Base-by-base conservation (phyloP, 1,139 yeast species). In the Lodderomyces theae region DNA sequence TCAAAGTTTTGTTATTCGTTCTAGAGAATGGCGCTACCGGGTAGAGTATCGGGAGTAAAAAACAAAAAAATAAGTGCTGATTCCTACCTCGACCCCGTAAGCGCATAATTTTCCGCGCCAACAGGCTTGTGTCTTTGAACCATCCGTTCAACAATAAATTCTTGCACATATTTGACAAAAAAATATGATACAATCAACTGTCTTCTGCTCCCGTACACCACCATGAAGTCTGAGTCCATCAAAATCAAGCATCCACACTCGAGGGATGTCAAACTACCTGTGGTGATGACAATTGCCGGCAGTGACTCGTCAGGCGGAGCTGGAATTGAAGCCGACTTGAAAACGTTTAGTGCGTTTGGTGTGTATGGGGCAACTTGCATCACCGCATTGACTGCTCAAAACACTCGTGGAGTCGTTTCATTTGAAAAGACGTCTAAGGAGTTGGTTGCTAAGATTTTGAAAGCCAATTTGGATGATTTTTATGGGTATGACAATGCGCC, bases 241-340 rank as follows among this genome's bases (percentile, higher is more conserved):
- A 35, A 35, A 12, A 25, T 35, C 15, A 25, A 24, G 10, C 16
- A 25, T 7, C 15, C 40, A 5, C n/a, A 32, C 5, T 15, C 40
- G 16, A 26, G 33, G 9, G n/a, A 26, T 26, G 35, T 33, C 8
- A 31, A 32, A 3, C 47, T 58, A 3, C 72, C 72, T 0, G 71
- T 66, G 2, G 87, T 82, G 4, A 57, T 83, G 48, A 79, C 88
- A 0, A 71, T 84, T 36, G 90, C 90, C 10, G 96, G 96, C 0
- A 84, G 95, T 0, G 97, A 89, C 57, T 79, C 84, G 38, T 85
- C 95, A 2, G 97, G 97, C 2, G 97, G 97, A 4, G 97, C 97
- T 1, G 97, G 97, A 10, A 82, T 89, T 43, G 97, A 89, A 56
- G 97, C 97, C 0, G 97, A 89, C 58, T 60, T 89, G 40, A 89